A percentile compares a stretch with the other conserved stretches of the same genome.
Evolutionary conservation across 2,329 filamentous ascomycete genomes (phyloP).

Genomic region (Diaporthe ampelina): DNA sequence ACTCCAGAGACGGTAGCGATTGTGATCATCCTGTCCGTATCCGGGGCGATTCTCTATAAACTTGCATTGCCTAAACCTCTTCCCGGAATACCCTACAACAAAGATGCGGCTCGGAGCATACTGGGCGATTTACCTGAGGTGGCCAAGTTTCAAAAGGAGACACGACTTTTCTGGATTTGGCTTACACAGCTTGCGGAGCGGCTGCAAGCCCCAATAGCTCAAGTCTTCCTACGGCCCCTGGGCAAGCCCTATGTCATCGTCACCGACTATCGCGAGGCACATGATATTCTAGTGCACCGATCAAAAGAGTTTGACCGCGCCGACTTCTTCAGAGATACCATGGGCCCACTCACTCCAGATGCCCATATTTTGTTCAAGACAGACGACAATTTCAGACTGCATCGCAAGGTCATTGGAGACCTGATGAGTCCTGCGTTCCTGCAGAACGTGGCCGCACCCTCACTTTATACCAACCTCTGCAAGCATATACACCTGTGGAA

Average conservation of each 20-base stretch:
- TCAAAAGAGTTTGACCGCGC: constrained; percentile 26
- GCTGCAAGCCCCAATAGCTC: constrained; percentile 48
- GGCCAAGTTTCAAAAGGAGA: constrained; percentile 32
- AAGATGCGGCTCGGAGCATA: constrained; percentile 41
- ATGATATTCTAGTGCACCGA: constrained; percentile 26
- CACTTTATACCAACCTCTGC: constrained; percentile 17
- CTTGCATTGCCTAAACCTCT: constrained; percentile 46
- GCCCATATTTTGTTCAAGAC: constrained; percentile 25
- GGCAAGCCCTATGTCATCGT: constrained; percentile 18
- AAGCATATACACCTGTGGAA: constrained; percentile 12
- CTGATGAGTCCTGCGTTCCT: constrained; percentile 27
- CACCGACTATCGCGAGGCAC: constrained; percentile 22
- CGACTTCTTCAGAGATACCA: constrained; percentile 26
- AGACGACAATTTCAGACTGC: constrained; percentile 41
- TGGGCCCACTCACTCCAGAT: constrained; percentile 20
- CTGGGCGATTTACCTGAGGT: constrained; percentile 46
- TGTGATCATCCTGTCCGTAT: neutral
- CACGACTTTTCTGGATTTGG: constrained; percentile 40
- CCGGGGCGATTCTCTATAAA: constrained; percentile 16
- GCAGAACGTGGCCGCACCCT: constrained; percentile 9
- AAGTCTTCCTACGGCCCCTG: constrained; percentile 53
- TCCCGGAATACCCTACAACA: constrained; percentile 49
- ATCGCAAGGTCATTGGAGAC: constrained; percentile 16
- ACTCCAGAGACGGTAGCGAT: neutral
- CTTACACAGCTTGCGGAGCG: constrained; percentile 26